These are phyloP conservation scores for Catharanthus roseus DNA, from an alignment of 257 asterid species.

Conservation along the genomic window DNA sequence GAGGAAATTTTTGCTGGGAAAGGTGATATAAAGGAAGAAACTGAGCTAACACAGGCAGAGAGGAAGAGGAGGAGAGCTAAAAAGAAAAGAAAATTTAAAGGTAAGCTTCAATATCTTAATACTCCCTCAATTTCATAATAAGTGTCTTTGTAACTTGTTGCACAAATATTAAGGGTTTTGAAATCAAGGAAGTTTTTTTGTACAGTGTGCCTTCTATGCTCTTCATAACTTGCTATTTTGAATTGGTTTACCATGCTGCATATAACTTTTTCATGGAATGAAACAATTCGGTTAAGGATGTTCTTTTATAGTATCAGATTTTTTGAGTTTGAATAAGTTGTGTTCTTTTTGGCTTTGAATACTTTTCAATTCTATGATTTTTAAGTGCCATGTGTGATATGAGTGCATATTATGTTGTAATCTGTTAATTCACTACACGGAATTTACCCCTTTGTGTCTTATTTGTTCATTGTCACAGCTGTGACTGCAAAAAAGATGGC, in stretches of 20 bases:
- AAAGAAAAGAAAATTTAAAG: constrained; percentile 80
- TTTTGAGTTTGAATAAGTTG: neutral
- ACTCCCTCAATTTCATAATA: no score
- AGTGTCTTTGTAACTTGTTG: no score
- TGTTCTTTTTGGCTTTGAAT: neutral
- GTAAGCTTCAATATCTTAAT: constrained; percentile 22
- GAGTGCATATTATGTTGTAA: neutral
- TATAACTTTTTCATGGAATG: no score
- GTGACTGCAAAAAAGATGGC: constrained; percentile 39
- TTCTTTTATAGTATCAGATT: neutral
- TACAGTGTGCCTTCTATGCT: no score
- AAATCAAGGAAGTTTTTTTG: no score
- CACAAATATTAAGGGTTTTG: no score
- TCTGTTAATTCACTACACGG: neutral
- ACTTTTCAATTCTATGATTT: neutral
- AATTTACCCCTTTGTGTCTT: neutral
- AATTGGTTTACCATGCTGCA: neutral
- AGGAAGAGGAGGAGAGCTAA: constrained; percentile 93
- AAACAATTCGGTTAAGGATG: no score
- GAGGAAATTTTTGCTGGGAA: constrained; percentile 89
- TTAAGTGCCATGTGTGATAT: neutral
- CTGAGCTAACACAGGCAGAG: constrained; percentile 74
- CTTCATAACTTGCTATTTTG: neutral
- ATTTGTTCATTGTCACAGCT: constrained; percentile 39
- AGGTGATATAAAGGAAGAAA: constrained; percentile 90